Conservation (phyloP, 495 filamentous ascomycete species). For the Penicillium atrosanguineum region DNA sequence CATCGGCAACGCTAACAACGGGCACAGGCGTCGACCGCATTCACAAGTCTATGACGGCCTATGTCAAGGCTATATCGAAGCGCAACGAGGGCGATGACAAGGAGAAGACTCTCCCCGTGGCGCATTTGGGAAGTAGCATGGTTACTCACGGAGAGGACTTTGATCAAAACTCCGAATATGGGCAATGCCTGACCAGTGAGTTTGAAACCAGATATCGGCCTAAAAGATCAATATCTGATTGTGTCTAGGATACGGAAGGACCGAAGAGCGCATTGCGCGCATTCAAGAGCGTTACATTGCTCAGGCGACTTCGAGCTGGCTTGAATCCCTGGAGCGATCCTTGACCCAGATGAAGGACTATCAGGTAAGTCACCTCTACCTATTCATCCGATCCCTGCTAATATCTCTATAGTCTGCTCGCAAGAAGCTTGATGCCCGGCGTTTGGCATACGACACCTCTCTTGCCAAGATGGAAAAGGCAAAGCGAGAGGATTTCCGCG, state of each 20-base stretch:
- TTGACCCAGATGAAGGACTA: conserved; percentile 97
- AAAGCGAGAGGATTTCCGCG: conserved; percentile 87
- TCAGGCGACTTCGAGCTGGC: conserved; percentile 82
- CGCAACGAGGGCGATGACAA: conserved; percentile 78
- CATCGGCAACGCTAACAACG: background rate
- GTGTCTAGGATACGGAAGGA: conserved; percentile 65
- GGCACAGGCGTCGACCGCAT: conserved; percentile 81
- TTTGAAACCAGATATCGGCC: conserved; percentile 6
- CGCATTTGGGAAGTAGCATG: conserved; percentile 83
- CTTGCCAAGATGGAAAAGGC: conserved; percentile 89
- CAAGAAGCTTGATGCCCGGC: conserved; percentile 91
- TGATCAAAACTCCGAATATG: conserved; percentile 87
- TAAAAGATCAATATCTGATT: conserved; percentile 10
- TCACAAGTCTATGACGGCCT: conserved; percentile 82
- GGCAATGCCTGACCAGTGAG: conserved; percentile 79
- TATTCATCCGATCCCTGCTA: background rate
- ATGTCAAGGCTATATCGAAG: conserved; percentile 88
- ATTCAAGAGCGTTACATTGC: conserved; percentile 82
- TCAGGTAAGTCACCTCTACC: conserved; percentile 55
- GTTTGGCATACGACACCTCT: conserved; percentile 89
- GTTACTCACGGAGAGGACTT: conserved; percentile 92
- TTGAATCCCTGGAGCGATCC: conserved; percentile 86
- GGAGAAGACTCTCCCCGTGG: conserved; percentile 81
- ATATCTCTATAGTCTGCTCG: conserved; percentile 47
- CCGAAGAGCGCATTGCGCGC: conserved; percentile 84